Base-by-base conservation (phyloP, 1,284 basidiomycete genomes). In the Salmacisia buchloeana region DNA sequence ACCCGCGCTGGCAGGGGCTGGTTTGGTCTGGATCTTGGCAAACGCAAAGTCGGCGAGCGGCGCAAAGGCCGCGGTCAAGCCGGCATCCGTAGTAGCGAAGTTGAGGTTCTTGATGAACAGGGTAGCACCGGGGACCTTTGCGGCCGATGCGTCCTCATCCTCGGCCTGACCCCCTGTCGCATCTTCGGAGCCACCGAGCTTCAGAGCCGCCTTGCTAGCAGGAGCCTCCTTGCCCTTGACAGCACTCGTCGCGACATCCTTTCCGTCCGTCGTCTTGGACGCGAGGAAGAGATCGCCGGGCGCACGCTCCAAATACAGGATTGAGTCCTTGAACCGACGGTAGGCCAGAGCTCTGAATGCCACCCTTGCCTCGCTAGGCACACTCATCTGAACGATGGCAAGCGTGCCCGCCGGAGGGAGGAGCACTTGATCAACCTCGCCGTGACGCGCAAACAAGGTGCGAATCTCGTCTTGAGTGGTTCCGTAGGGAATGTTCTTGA, bases 401-500 rank as follows among this genome's bases (percentile, higher is more conserved):
- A 98, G 88, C 1, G 94, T 97, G 1, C 94, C 94, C 3, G 91
- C 88, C 0, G 94, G 94, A 0, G 94, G 93, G 0, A 97, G 86
- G 2, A 97, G 81, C 2, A 96, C 86, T 18, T 89, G 85, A 27
- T 80, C 83, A n/a, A 96, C 82, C 61, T 85, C 83, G 6, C 93
- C 94, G 73, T 91, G 88, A 0, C 85, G 84, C 34, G 86, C 85
- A 75, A 98, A 96, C 46, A 97, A 78, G 66, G 88, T 87, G 35
- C 86, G 85, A 21, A 97, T 85, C 66, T 89, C 86, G 12, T 87
- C 85, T 0, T 83, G 82, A 0, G 88, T 86, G 0, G 93, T 97
- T 15, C 92, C 92, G 74, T 90, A 96, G 0, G 94, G 94, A 49
- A 98, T 93, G 81, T 98, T 97, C 83, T 98, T 98, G 66, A 97